These are phyloP conservation scores for sunflower (Helianthus annuus) DNA, from an alignment of 129 eudicot genomes.

Conservation along the genomic window DNA sequence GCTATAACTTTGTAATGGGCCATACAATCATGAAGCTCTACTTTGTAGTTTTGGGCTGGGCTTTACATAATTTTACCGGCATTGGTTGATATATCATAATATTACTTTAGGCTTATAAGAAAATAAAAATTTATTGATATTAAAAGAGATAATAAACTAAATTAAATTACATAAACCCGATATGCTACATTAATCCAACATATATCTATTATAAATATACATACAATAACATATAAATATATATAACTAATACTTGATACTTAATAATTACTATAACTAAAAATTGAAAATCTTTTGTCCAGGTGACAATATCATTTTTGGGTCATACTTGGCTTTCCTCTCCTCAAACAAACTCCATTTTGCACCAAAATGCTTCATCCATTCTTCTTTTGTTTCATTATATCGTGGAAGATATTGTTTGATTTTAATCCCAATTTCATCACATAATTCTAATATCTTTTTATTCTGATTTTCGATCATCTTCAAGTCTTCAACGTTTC, in stretches of 20 bases:
- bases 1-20: too few species aligned
- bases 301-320: slow-evolving; percentile 75
- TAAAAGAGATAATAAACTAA: background rate
- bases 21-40: too few species aligned
- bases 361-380: slow-evolving; percentile 79
- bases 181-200: background rate
- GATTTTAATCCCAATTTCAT: slow-evolving; percentile 45
- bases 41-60: too few species aligned
- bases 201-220: background rate
- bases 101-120: too few species aligned
- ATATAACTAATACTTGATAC: background rate
- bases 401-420: slow-evolving; percentile 84
- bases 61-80: too few species aligned
- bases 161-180: background rate
- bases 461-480: slow-evolving; percentile 55
- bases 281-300: slow-evolving; percentile 74
- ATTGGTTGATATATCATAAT: too few species aligned
- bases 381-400: slow-evolving; percentile 61
- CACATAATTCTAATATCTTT: slow-evolving; percentile 51
- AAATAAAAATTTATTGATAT: too few species aligned
- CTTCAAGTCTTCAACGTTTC: slow-evolving; percentile 29
- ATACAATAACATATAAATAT: background rate
- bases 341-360: slow-evolving; percentile 65
- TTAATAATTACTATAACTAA: slow-evolving; percentile 8
- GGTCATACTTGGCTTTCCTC: slow-evolving; percentile 68